phyloP scores from a whole-genome alignment of 257 asterid genomes.

The Vinca minor region DNA sequence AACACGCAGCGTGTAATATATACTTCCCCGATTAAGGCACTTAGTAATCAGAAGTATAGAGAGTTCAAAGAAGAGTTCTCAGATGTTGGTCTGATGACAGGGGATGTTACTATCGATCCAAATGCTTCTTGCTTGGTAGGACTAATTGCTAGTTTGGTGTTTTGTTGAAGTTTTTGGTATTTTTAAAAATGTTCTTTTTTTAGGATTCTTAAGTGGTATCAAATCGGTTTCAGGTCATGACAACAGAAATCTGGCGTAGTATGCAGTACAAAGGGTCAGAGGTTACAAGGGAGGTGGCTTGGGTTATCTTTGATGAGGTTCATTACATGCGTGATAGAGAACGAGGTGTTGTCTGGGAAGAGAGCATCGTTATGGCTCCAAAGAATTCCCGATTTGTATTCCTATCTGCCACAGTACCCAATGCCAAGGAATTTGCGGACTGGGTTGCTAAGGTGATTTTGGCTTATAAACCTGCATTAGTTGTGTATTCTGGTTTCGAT shows the following conservation, averaged over 20 bases:
- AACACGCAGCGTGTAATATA: slow-evolving; percentile 82
- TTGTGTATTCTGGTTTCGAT: too few species aligned
- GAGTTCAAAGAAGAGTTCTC: slow-evolving; percentile 98
- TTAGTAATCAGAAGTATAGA: slow-evolving; percentile 91
- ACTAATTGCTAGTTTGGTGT: slow-evolving; percentile 13
- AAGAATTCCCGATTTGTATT: slow-evolving; percentile 80
- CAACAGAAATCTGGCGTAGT: slow-evolving; percentile 98
- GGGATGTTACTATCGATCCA: slow-evolving; percentile 95
- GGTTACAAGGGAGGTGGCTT: slow-evolving; percentile 85
- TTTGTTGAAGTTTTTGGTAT: background rate
- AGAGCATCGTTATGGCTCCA: slow-evolving; percentile 93
- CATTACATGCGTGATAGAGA: slow-evolving; percentile 98
- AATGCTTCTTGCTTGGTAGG: slow-evolving; percentile 96
- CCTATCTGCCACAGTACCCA: slow-evolving; percentile 92
- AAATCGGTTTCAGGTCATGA: slow-evolving; percentile 69
- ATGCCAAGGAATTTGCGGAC: slow-evolving; percentile 94
- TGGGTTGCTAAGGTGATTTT: slow-evolving; percentile 94
- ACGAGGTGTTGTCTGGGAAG: slow-evolving; percentile 99
- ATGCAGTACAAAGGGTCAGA: slow-evolving; percentile 98
- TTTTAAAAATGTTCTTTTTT: background rate
- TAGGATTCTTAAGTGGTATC: slow-evolving; percentile 12
- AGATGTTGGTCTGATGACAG: slow-evolving; percentile 98
- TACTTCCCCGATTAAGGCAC: slow-evolving; percentile 94
- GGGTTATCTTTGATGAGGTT: slow-evolving; percentile 95
- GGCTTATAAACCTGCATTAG: background rate